Base-by-base conservation (phyloP, 73 alveolate species). In the Blepharisma stoltei region DNA sequence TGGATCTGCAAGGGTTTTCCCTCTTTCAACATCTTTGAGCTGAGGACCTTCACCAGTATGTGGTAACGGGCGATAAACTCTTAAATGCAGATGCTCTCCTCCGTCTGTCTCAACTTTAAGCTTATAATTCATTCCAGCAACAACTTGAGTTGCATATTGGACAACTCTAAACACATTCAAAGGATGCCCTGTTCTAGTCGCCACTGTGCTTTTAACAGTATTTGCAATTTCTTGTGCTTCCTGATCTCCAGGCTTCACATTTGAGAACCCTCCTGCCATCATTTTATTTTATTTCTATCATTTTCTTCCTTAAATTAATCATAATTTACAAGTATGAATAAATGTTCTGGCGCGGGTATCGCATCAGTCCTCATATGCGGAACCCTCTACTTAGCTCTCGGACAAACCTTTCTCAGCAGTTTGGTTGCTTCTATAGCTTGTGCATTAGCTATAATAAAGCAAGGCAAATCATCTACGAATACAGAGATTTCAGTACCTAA, bases 51-150 rank as follows among this genome's bases (percentile, higher is more conserved):
- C 60, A 8, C 85, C 76, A 41, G 88, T 84, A 52, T 77, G 54
- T 9, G 97, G 92, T 14, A 90, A 90, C 18, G 92, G 92, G 27
- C 47, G 78, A 54, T 45, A 84, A 14, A 90, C 87, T 78, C 75
- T 90, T 47, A 84, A 80, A 71, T 90, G 97, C 8, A 90, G 55
- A 85, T 46, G 84, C 73, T 88, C 71, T 9, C 68, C 93, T 21
- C 55, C 81, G 43, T 78, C 89, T 38, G 88, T 92, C 69, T 77
- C 54, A 37, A 90, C 88, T 76, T 90, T 90, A 45, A 90, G 80
- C 55, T 44, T 44, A 65, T 84, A 90, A 67, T 90, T 90, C 23
- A 86, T 81, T 41, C 97, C 97, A 4, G 95, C 93, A 18, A 90
- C 97, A 7, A 90, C 97, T 71, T 90, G 92, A 48, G 90, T 85